phyloP scores from a whole-genome alignment of 805 yeast genomes.

The Teunomyces gatunensis region DNA sequence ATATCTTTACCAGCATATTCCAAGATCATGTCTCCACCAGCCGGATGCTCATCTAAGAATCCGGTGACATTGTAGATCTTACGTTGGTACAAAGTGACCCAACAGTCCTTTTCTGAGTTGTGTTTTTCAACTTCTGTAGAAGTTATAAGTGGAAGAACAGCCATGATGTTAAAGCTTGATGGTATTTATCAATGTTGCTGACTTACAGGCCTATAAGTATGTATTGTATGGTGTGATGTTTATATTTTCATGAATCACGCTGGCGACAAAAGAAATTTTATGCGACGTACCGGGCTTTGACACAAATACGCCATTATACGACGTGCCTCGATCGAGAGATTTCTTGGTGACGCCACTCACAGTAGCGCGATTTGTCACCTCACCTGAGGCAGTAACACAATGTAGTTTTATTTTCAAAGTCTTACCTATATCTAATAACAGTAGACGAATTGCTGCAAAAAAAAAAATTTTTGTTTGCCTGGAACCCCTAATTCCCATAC shows the following conservation, averaged over 20 bases:
- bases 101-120: conserved; percentile 53
- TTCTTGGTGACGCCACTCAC: background rate
- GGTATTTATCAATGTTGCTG: background rate
- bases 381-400: background rate
- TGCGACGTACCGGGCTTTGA: background rate
- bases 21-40: conserved; percentile 56
- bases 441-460: background rate
- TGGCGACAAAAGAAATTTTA: conserved; percentile 1
- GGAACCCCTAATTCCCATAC: background rate
- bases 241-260: background rate
- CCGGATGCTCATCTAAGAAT: conserved; percentile 72
- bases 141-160: conserved; percentile 60
- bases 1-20: conserved; percentile 60
- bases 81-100: conserved; percentile 79
- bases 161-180: conserved; percentile 3
- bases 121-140: conserved; percentile 52
- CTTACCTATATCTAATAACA: background rate
- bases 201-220: background rate
- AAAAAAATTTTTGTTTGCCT: background rate
- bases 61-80: conserved; percentile 81
- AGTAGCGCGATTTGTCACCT: background rate
- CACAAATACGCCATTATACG: background rate
- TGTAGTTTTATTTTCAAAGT: background rate
- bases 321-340: background rate
- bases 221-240: conserved; percentile 1